Conservation (phyloP, 768 basidiomycete species). For the Tulasnella sp. region DNA sequence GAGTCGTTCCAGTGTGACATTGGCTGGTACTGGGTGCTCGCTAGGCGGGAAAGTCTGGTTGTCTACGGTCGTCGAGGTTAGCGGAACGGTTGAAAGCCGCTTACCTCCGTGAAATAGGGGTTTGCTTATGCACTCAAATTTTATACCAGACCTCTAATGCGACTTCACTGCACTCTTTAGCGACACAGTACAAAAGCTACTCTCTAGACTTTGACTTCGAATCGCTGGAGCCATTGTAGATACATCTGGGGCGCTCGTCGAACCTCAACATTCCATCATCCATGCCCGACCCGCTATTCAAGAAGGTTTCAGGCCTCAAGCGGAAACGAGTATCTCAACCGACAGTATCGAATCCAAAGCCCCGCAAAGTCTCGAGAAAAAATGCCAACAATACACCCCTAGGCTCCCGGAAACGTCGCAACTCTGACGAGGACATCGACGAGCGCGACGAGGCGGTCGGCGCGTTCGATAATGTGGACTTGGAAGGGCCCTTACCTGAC, state of each 20-base stretch:
- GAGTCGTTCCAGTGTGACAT: constrained; percentile 5
- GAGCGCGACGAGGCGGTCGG: neutral
- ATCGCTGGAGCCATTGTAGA: neutral
- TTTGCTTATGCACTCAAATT: neutral
- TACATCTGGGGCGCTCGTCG: neutral
- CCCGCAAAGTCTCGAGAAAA: neutral
- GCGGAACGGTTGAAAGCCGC: neutral
- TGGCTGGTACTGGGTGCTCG: neutral
- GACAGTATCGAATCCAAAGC: neutral
- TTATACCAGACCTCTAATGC: neutral
- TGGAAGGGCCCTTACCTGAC: constrained; percentile 44
- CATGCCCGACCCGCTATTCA: constrained; percentile 1
- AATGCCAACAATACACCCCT: neutral
- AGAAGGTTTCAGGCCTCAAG: neutral
- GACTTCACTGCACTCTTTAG: neutral
- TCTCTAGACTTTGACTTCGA: neutral
- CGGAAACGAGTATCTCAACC: neutral
- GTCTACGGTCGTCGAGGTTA: neutral
- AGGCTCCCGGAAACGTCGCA: neutral
- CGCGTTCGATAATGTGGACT: constrained; percentile 59
- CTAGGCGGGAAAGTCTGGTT: neutral
- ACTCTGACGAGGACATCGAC: neutral
- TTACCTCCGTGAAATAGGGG: neutral
- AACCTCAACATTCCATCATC: neutral
- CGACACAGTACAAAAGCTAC: neutral